Evolutionary conservation across 768 basidiomycete genomes (phyloP).

Genomic region (Mycena galopus): DNA sequence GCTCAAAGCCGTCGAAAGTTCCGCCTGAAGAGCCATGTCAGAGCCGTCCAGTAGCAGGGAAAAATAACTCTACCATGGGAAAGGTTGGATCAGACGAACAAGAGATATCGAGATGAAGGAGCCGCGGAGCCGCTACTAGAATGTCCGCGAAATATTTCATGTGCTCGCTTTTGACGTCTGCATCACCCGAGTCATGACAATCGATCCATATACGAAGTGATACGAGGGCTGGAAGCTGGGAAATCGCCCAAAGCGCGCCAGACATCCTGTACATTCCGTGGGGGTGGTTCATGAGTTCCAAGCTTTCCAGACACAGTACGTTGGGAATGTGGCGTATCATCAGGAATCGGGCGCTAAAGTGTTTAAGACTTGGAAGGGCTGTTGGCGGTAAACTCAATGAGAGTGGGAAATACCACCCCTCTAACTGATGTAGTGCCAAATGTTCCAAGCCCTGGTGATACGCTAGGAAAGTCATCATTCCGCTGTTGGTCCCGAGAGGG

Average conservation of each 20-base stretch:
- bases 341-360: conserved; percentile 31
- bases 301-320: conserved; percentile 31
- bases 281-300: conserved; percentile 35
- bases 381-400: conserved; percentile 30
- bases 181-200: conserved; percentile 35
- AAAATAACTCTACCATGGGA: conserved; percentile 12
- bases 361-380: conserved; percentile 30
- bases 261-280: conserved; percentile 33
- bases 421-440: conserved; percentile 31
- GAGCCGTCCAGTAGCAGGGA: not conserved
- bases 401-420: conserved; percentile 38
- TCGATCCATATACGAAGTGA: conserved; percentile 38
- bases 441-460: conserved; percentile 23
- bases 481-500: conserved; percentile 29
- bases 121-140: conserved; percentile 22
- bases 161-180: conserved; percentile 34
- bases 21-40: conserved; percentile 13
- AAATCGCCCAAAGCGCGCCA: conserved; percentile 35
- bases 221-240: conserved; percentile 30
- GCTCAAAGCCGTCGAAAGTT: conserved; percentile 28
- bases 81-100: conserved; percentile 36
- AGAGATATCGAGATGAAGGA: conserved; percentile 31
- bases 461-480: conserved; percentile 32
- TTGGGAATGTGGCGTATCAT: conserved; percentile 32
- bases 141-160: conserved; percentile 34